A percentile compares a stretch with the other conserved stretches of the same genome.
phyloP scores from a whole-genome alignment of 257 asterid genomes.

The Sherardia arvensis region DNA sequence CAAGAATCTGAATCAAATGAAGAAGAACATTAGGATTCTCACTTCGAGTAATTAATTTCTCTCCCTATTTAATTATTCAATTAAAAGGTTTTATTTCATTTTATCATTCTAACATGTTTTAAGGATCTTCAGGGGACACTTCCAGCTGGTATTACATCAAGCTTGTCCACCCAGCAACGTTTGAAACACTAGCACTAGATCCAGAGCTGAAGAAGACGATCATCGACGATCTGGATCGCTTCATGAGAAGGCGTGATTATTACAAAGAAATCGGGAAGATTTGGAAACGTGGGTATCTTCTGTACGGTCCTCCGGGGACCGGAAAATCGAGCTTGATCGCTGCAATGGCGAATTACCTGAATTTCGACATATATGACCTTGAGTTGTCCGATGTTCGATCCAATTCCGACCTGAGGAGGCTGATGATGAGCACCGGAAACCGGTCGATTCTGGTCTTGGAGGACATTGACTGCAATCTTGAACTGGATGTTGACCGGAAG shows the following conservation, averaged over 20 bases:
- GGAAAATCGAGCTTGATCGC: slow-evolving; percentile 50
- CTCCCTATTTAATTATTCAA: too few species aligned
- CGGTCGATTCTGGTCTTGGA: slow-evolving; percentile 42
- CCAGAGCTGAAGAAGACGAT: slow-evolving; percentile 30
- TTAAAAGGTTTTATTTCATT: too few species aligned
- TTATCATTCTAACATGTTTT: too few species aligned
- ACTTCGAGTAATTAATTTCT: slow-evolving; percentile 15
- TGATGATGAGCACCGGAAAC: slow-evolving; percentile 29
- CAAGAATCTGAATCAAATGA: slow-evolving; percentile 17
- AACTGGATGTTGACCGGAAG: slow-evolving; percentile 24
- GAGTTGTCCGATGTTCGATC: slow-evolving; percentile 27
- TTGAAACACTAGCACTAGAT: slow-evolving; percentile 41
- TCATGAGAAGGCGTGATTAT: slow-evolving; percentile 29
- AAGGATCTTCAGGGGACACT: slow-evolving; percentile 5
- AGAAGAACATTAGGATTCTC: slow-evolving; percentile 27
- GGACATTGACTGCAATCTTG: slow-evolving; percentile 39
- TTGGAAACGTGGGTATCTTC: slow-evolving; percentile 48
- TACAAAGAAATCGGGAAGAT: slow-evolving; percentile 46
- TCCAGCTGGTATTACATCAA: slow-evolving; percentile 29
- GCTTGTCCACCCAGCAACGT: slow-evolving; percentile 43
- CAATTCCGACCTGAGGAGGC: slow-evolving; percentile 30
- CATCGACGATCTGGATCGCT: slow-evolving; percentile 33
- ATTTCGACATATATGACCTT: slow-evolving; percentile 44
- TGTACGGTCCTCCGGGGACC: slow-evolving; percentile 49
- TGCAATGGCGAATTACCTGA: slow-evolving; percentile 46